Evolutionary conservation across 1,139 yeast species (phyloP).

Genomic region (Scheffersomyces cryptocercus): DNA sequence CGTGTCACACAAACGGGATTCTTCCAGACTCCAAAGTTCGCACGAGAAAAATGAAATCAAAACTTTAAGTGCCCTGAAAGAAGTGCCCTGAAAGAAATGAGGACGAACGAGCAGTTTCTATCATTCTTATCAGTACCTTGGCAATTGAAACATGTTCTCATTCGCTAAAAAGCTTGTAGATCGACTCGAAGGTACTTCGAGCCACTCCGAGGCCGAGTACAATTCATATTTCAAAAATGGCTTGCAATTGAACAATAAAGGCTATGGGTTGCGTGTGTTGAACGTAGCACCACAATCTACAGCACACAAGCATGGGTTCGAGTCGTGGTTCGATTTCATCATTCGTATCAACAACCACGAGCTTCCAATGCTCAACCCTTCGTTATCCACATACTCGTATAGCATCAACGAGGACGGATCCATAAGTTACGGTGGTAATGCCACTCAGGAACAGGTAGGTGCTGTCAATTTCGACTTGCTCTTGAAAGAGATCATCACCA

Average conservation of each 20-base stretch:
- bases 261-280: constrained; percentile 45
- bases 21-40: no score
- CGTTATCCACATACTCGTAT: constrained; percentile 32
- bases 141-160: constrained; percentile 62
- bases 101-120: no score
- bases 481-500: constrained; percentile 34
- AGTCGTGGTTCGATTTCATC: constrained; percentile 85
- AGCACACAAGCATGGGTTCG: constrained; percentile 49
- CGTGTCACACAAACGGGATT: no score
- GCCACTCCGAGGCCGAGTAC: constrained; percentile 28
- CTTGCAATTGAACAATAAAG: constrained; percentile 40
- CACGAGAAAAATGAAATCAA: no score
- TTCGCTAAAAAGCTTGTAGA: constrained; percentile 85
- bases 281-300: constrained; percentile 42
- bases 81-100: no score
- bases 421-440: constrained; percentile 38
- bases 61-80: no score
- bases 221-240: constrained; percentile 59
- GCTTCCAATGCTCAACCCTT: constrained; percentile 51
- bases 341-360: constrained; percentile 77
- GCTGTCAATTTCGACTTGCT: constrained; percentile 36
- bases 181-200: constrained; percentile 55
- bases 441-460: constrained; percentile 40
- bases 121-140: no score
- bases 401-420: constrained; percentile 46